Evolutionary conservation across 2,329 filamentous ascomycete genomes (phyloP), one percentile per base, ranked within the genome.

Genomic region (Colletotrichum euphorbiae): DNA sequence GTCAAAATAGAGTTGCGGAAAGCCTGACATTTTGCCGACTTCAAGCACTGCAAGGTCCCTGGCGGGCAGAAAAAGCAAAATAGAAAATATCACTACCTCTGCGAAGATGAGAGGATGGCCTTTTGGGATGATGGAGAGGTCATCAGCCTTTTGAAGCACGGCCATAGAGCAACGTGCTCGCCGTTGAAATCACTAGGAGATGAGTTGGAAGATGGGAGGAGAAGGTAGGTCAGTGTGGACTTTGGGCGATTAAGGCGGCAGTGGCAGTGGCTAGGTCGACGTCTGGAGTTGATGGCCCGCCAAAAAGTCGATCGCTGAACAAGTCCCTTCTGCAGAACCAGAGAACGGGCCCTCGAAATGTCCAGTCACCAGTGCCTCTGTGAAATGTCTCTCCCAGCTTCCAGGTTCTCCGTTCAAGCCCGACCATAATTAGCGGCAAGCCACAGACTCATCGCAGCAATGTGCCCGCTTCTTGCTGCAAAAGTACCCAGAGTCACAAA

Each of bases 1-100:
- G 55, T 66, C 55, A 15, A 60, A 62, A 60, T 66, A 69, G 19
- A 69, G 66, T 66, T 69, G 55, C 66, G 66, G 48, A 55, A 69
- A 48, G 11, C 36, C n/a, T 17, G 36, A 60, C 55, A 66, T 40
- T 59, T 4, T 66, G 45, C 9, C 31, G 15, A 21, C n/a, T 28
- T 56, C 17, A 56, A 33, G 50, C 52, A 28, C 28, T 8, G 28
- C 28, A 28, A 6, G 28, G 28, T 28, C 7, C 28, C 28, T 28
- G 28, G 28, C 28, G 28, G 24, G 24, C 24, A 24, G 24, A 24
- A 24, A 24, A 24, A 24, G 5, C 24, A 24, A 24, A 28, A 28
- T 7, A 28, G 28, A 28, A 4, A 6, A 28, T 28, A 6, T 28
- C 28, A 28, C 6, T 24, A 24, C 24, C 4, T 28, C 2, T 28